phyloP scores from a whole-genome alignment of 371 early-diverging fungal species.

The Smittium culicis region DNA sequence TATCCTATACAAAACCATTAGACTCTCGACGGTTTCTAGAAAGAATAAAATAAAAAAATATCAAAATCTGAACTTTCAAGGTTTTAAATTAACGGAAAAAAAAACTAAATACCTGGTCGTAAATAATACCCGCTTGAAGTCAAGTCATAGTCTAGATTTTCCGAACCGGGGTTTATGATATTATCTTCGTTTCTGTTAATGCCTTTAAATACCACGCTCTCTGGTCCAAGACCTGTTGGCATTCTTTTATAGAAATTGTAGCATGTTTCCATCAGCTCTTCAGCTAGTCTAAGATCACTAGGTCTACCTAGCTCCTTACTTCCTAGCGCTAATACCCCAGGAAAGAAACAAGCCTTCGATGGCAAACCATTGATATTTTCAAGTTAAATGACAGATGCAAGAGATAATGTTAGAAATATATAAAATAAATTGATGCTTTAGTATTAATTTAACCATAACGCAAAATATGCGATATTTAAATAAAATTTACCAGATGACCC shows the following conservation, averaged over 20 bases:
- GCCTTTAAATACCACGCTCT: constrained; percentile 30
- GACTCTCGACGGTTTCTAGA: constrained; percentile 68
- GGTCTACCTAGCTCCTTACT: constrained; percentile 22
- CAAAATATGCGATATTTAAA: neutral
- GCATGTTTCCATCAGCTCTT: constrained; percentile 36
- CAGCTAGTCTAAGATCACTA: constrained; percentile 24
- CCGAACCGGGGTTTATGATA: neutral
- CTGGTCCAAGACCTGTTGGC: constrained; percentile 22
- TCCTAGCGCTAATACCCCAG: constrained; percentile 62
- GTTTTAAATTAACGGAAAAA: neutral
- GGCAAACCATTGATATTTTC: neutral
- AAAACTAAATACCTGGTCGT: neutral
- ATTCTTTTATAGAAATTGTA: constrained; percentile 38
- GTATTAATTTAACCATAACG: too few relatives aligned
- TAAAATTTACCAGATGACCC: constrained; percentile 33
- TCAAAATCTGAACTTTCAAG: neutral
- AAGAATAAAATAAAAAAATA: neutral
- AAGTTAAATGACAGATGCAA: too few relatives aligned
- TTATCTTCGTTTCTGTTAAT: neutral
- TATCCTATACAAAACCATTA: constrained; percentile 68
- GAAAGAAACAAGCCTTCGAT: constrained; percentile 83
- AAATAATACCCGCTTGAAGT: neutral
- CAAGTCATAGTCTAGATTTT: neutral
- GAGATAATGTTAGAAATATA: too few relatives aligned
- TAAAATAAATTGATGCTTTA: too few relatives aligned